A percentile compares a stretch with the other conserved stretches of the same genome.
Evolutionary conservation across 2,329 filamentous ascomycete species (phyloP).

Genomic region (Arthrobotrys entomopaga): DNA sequence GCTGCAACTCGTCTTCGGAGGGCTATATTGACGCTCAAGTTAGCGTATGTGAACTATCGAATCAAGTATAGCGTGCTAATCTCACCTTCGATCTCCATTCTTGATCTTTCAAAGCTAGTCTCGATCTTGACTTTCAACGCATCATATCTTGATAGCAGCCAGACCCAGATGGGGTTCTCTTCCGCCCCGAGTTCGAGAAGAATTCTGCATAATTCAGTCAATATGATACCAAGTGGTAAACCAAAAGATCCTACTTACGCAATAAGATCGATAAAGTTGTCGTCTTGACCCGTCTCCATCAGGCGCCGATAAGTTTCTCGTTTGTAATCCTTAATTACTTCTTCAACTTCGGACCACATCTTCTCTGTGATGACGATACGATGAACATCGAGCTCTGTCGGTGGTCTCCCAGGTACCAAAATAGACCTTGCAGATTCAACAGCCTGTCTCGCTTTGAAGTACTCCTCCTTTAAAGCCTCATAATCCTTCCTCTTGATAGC

Average conservation of each 20-base stretch:
- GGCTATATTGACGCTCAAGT: constrained; percentile 64
- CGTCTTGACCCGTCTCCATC: constrained; percentile 68
- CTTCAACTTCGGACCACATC: constrained; percentile 94
- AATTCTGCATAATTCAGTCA: constrained; percentile 62
- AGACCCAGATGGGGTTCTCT: constrained; percentile 96
- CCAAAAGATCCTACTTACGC: constrained; percentile 60
- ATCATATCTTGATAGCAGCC: constrained; percentile 89
- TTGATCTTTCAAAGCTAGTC: constrained; percentile 81
- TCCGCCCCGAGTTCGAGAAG: constrained; percentile 93
- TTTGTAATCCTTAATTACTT: constrained; percentile 87
- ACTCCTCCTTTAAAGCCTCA: constrained; percentile 85
- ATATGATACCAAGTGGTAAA: background rate
- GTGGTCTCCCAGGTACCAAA: constrained; percentile 68
- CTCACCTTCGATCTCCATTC: constrained; percentile 81
- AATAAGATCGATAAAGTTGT: constrained; percentile 90
- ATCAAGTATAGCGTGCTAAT: background rate
- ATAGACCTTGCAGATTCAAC: constrained; percentile 80
- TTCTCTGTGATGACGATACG: constrained; percentile 86
- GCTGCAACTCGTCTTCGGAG: constrained; percentile 81
- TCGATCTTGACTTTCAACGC: constrained; percentile 87
- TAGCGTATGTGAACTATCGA: background rate
- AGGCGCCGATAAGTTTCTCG: constrained; percentile 87
- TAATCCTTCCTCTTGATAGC: constrained; percentile 92
- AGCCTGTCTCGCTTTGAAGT: constrained; percentile 81
- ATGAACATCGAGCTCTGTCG: constrained; percentile 83